A percentile compares a stretch with the other conserved stretches of the same genome.
Evolutionary conservation across 352 stramenopile genomes (phyloP).

Genomic region (Paralagenidium karlingii): DNA sequence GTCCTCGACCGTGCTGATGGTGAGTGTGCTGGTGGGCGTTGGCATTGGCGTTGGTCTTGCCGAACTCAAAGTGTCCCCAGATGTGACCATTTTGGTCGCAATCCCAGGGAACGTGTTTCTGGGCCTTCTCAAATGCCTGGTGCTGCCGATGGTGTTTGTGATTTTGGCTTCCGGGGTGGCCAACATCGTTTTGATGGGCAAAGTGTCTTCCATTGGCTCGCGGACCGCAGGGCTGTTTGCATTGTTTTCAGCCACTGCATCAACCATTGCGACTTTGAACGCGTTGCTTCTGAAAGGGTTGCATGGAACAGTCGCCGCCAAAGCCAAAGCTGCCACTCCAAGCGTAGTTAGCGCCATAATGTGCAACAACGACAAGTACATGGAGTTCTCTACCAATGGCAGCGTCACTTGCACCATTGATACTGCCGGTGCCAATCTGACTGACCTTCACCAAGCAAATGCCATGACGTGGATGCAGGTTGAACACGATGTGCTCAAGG

Average conservation of each 20-base stretch:
- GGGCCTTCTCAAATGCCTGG: constrained; percentile 32
- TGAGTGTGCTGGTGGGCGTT: constrained; percentile 20
- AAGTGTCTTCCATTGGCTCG: constrained; percentile 40
- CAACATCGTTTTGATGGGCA: constrained; percentile 51
- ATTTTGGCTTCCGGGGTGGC: constrained; percentile 41
- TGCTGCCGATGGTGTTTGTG: constrained; percentile 57
- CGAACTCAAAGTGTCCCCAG: constrained; percentile 14
- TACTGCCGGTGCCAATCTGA: neutral
- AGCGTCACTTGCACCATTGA: neutral
- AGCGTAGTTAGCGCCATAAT: constrained; percentile 17
- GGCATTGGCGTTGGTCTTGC: constrained; percentile 17
- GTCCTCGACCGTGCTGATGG: too few species aligned
- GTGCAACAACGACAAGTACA: constrained; percentile 23
- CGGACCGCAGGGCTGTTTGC: constrained; percentile 39
- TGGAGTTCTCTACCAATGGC: constrained; percentile 5
- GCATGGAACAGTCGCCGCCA: constrained; percentile 18
- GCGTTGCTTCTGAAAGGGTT: constrained; percentile 15
- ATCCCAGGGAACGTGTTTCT: constrained; percentile 31
- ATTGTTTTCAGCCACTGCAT: constrained; percentile 17
- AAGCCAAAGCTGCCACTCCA: constrained; percentile 1
- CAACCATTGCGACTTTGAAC: constrained; percentile 20
- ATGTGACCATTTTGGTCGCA: constrained; percentile 19
- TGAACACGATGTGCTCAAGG: constrained; percentile 20
- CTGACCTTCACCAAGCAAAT: constrained; percentile 3
- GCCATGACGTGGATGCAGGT: constrained; percentile 27